phyloP scores from a whole-genome alignment of 2,329 filamentous ascomycete species.

The Colletotrichum chrysophilum region DNA sequence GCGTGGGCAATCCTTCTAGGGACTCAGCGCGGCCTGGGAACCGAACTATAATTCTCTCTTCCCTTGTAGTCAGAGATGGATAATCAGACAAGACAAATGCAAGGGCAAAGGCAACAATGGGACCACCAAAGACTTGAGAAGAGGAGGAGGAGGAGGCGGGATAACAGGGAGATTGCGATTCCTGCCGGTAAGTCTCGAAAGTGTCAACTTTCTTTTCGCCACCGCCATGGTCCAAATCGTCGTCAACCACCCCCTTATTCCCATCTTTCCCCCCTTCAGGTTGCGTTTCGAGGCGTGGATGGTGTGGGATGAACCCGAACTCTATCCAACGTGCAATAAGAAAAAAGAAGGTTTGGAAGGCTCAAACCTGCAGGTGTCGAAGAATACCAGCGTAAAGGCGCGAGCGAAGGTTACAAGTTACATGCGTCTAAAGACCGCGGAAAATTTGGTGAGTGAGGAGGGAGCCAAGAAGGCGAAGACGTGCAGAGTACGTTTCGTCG shows the following conservation, averaged over 20 bases:
- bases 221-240: neutral
- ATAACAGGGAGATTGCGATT: neutral
- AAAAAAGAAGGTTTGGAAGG: neutral
- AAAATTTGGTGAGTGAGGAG: neutral
- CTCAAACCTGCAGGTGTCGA: neutral
- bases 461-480: neutral
- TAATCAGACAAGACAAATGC: neutral
- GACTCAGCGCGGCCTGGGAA: neutral
- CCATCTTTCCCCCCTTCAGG: neutral
- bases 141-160: neutral
- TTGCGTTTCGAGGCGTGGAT: neutral
- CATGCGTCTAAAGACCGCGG: neutral
- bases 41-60: slow-evolving; percentile 2
- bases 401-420: neutral
- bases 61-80: neutral
- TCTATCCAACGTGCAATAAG: neutral
- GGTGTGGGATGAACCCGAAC: slow-evolving; percentile 19
- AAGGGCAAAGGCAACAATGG: neutral
- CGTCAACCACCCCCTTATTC: neutral
- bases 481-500: slow-evolving; percentile 3
- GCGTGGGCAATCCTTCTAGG: neutral
- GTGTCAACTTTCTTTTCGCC: neutral
- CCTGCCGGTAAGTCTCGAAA: neutral
- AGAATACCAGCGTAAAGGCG: neutral
- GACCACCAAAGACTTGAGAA: neutral